Conservation (phyloP, 257 asterid genomes). For the Haberlea rhodopensis region DNA sequence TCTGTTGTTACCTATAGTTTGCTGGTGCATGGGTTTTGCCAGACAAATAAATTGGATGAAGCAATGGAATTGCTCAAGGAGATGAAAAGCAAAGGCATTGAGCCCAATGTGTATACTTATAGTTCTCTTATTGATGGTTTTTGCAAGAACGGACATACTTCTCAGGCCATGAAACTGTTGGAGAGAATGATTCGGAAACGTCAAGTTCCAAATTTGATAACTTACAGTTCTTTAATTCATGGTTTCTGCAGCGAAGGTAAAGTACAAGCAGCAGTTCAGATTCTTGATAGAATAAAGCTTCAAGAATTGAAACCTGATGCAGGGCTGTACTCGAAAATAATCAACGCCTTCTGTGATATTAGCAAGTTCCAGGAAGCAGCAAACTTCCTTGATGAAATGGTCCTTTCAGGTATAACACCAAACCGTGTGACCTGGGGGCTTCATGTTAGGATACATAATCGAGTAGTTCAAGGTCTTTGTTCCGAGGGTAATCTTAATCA, state of each 20-base stretch:
- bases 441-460: conserved; percentile 73
- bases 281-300: conserved; percentile 86
- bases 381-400: conserved; percentile 84
- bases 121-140: conserved; percentile 84
- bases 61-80: conserved; percentile 63
- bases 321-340: conserved; percentile 69
- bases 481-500: conserved; percentile 42
- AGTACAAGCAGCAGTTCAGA: conserved; percentile 59
- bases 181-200: conserved; percentile 55
- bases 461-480: conserved; percentile 65
- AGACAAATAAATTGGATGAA: conserved; percentile 50
- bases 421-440: conserved; percentile 82
- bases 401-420: conserved; percentile 72
- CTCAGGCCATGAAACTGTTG: conserved; percentile 57
- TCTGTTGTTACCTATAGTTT: conserved; percentile 67
- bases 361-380: conserved; percentile 72
- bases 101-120: conserved; percentile 87
- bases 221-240: conserved; percentile 72
- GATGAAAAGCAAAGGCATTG: conserved; percentile 67
- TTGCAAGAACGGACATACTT: conserved; percentile 77
- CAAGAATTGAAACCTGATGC: conserved; percentile 93
- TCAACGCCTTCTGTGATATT: conserved; percentile 56
- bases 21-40: conserved; percentile 74
- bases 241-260: conserved; percentile 74
- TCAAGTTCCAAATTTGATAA: conserved; percentile 64